phyloP scores from a whole-genome alignment of 345 rosid species.

The Mercurialis annua region DNA sequence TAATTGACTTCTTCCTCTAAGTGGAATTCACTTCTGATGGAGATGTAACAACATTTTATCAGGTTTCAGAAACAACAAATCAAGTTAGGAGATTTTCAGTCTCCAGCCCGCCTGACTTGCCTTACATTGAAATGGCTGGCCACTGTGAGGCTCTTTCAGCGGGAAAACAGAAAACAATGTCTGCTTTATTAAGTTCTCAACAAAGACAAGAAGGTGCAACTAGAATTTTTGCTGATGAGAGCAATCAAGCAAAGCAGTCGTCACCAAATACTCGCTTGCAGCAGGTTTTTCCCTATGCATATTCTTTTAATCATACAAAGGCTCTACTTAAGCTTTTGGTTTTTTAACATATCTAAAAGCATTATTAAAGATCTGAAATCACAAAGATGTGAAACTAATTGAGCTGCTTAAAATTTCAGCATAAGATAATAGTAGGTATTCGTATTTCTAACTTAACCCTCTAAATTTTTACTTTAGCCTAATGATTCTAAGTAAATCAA shows the following conservation, averaged over 20 bases:
- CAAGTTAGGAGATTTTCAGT: conserved; percentile 57
- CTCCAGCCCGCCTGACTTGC: conserved; percentile 51
- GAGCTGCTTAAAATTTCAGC: not conserved
- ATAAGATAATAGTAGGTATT: not conserved
- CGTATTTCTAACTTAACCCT: not conserved
- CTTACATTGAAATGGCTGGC: conserved; percentile 66
- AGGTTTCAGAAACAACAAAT: conserved; percentile 54
- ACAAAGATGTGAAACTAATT: not conserved
- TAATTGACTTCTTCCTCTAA: not conserved
- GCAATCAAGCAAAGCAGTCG: conserved; percentile 21
- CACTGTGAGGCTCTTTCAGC: conserved; percentile 63
- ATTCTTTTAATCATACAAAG: not conserved
- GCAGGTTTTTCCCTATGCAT: conserved; percentile 13
- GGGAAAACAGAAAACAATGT: conserved; percentile 71
- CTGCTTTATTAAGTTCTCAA: conserved; percentile 41
- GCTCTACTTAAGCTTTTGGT: not conserved
- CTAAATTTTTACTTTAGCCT: not conserved
- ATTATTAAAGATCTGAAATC: not conserved
- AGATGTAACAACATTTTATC: conserved; percentile 12
- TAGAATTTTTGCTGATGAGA: conserved; percentile 9
- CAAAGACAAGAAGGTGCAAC: conserved; percentile 33
- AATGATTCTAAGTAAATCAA: too few relatives aligned
- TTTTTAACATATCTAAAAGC: not conserved
- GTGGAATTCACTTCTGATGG: not conserved
- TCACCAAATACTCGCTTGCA: conserved; percentile 18